These are phyloP conservation scores for Plasmopara muralis DNA, from an alignment of 352 stramenopile species.

Conservation along the genomic window DNA sequence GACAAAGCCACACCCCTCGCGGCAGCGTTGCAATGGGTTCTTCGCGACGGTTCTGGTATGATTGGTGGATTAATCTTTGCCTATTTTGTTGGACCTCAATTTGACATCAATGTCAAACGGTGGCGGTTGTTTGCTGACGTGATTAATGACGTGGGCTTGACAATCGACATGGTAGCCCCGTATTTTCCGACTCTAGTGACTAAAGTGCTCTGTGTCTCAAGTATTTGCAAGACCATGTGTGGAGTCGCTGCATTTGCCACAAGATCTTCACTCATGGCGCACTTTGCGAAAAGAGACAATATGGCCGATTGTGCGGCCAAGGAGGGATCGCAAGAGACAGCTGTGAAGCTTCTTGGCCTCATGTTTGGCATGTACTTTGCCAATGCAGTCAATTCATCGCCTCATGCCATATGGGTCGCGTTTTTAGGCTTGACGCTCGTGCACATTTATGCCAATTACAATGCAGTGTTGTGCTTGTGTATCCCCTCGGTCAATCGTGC, in stretches of 20 bases:
- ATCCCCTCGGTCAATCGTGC: conserved; percentile 86
- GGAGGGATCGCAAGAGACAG: conserved; percentile 94
- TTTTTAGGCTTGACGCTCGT: conserved; percentile 90
- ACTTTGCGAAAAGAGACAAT: conserved; percentile 84
- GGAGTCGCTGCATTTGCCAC: conserved; percentile 91
- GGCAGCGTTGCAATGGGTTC: conserved; percentile 71
- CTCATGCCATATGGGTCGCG: conserved; percentile 74
- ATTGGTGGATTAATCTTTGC: conserved; percentile 91
- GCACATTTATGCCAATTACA: conserved; percentile 94
- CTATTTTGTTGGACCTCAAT: conserved; percentile 85
- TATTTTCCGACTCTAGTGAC: conserved; percentile 67
- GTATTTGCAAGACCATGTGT: conserved; percentile 92
- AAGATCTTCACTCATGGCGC: conserved; percentile 87
- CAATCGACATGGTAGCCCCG: conserved; percentile 78
- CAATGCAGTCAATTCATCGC: conserved; percentile 61
- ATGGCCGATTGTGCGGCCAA: conserved; percentile 93
- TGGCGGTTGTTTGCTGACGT: conserved; percentile 95
- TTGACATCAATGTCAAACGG: conserved; percentile 94
- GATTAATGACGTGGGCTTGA: conserved; percentile 94
- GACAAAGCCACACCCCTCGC: conserved; percentile 65
- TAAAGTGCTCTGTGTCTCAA: conserved; percentile 75
- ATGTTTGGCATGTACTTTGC: conserved; percentile 84
- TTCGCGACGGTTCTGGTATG: conserved; percentile 73
- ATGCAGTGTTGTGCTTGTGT: conserved; percentile 80
- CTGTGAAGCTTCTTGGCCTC: conserved; percentile 92